Base-by-base conservation (phyloP, 768 basidiomycete genomes). In the Tricholoma matsutake region DNA sequence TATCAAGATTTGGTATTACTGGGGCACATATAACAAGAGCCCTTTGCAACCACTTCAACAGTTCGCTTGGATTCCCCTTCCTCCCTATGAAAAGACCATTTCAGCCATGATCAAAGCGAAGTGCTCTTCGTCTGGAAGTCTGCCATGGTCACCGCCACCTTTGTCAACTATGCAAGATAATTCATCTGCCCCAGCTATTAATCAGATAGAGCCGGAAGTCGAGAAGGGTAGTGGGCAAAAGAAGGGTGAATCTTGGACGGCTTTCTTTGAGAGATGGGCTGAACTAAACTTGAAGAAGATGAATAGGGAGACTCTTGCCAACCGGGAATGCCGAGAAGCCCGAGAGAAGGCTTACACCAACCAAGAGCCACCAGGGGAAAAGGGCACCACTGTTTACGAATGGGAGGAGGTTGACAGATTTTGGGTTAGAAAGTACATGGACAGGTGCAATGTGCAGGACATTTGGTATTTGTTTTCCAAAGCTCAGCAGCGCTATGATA, bases 361-460 rank as follows among this genome's bases (percentile, higher is more conserved):
- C 22, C 34, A 35, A 13, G 18, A 55, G 11, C 34, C 37, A 32
- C 54, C 54, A 55, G 54, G 54, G 54, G 35, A 35, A 28, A 55
- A 35, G 22, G 32, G 54, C 4, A 18, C 54, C 18, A 18, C 10
- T 55, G 54, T 55, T 14, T 55, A 35, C 10, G 32, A 55, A 35
- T 55, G 54, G 54, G 54, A 35, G 54, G 25, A 55, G 22, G 54
- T 35, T 20, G 54, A 55, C 14, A 16, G 54, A 55, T 55, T 55
- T 55, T 55, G 54, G 54, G 18, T 35, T 55, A 55, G 54, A 18
- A 55, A 55, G 37, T 18, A 16, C 25, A 32, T 55, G 8, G 14
- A 55, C 32, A 34, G 37, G 14, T 20, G 20, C n/a, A n/a, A n/a
- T n/a, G n/a, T n/a, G n/a, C n/a, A n/a, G 37, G 54, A 55, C 34